Base-by-base conservation (phyloP, 2,329 filamentous ascomycete genomes). In the Capronia coronata region DNA sequence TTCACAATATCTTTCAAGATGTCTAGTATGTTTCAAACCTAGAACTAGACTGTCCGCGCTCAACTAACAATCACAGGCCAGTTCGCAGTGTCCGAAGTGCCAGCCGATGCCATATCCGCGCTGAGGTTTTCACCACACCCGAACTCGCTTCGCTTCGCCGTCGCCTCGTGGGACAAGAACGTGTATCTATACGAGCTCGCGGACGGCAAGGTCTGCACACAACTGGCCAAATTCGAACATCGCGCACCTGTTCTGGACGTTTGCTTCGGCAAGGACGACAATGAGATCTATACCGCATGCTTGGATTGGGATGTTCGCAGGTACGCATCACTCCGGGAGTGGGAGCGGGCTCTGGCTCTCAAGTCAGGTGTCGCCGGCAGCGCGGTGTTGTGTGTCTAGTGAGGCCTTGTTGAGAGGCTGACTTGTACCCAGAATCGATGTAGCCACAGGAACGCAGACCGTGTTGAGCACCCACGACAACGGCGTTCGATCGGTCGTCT, bases 151-250 rank as follows among this genome's bases (percentile, higher is more conserved):
- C 84, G 83, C 60, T 77, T 98, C 30, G 79, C 94, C n/a, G 90
- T 91, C 61, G 85, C 90, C 9, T 95, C 89, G 48, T 98, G 93
- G 93, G 91, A 97, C 70, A 87, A 83, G 68, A 81, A 87, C 66
- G 81, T 94, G 48, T 94, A 96, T 69, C 76, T 91, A 45, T 97
- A 97, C 75, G 87, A 94, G 64, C 78, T 84, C 51, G 83, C 81
- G 5, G 63, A 90, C 25, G 78, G 80, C 57, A 87, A 83, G 57
- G 45, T 46, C 18, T 57, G 54, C 43, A 52, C 44, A 5, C 54
- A 53, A 25, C 23, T 61, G 3, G 51, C 56, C 11, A 62, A 55
- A 14, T 88, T 84, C 63, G 83, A 89, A 66, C 85, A 93, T 67
- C 80, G 83, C 53, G 87, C 87, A 6, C 89, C 93, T 0, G 85